phyloP scores from a whole-genome alignment of 192 early-diverging fungal species.

The Paraglomus occultum region DNA sequence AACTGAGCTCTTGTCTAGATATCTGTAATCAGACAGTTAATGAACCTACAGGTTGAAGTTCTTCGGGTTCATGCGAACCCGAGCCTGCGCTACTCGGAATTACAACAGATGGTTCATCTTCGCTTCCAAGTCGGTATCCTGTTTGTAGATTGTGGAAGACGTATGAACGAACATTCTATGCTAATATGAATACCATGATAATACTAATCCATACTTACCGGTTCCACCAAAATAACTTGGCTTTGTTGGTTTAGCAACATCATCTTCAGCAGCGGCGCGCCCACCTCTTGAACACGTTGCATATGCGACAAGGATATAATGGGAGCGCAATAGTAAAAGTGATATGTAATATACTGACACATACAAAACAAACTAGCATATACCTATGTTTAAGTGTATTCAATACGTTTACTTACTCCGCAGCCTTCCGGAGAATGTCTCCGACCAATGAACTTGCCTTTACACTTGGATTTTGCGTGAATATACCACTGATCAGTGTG shows the following conservation, averaged over 20 bases:
- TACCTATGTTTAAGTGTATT: not conserved
- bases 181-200: not conserved
- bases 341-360: too few species aligned
- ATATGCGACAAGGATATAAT: not conserved
- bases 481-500: not conserved
- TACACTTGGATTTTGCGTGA: conserved; percentile 46
- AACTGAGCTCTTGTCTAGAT: conserved; percentile 5
- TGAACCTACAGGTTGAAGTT: conserved; percentile 19
- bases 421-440: conserved; percentile 77
- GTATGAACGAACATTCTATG: too few species aligned
- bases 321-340: not conserved
- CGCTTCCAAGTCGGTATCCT: conserved; percentile 53
- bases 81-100: not conserved
- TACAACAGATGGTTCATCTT: conserved; percentile 45
- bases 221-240: conserved; percentile 35
- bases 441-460: conserved; percentile 58
- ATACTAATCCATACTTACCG: conserved; percentile 28
- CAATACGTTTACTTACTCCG: conserved; percentile 47
- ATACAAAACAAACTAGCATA: not conserved
- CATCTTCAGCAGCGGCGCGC: conserved; percentile 33
- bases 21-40: conserved; percentile 6
- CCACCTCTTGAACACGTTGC: conserved; percentile 26
- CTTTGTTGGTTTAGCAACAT: conserved; percentile 27
- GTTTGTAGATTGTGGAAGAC: not conserved
- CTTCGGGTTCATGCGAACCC: not conserved